These are phyloP conservation scores for Suillus variegatus DNA, from an alignment of 768 basidiomycete species.

Conservation along the genomic window DNA sequence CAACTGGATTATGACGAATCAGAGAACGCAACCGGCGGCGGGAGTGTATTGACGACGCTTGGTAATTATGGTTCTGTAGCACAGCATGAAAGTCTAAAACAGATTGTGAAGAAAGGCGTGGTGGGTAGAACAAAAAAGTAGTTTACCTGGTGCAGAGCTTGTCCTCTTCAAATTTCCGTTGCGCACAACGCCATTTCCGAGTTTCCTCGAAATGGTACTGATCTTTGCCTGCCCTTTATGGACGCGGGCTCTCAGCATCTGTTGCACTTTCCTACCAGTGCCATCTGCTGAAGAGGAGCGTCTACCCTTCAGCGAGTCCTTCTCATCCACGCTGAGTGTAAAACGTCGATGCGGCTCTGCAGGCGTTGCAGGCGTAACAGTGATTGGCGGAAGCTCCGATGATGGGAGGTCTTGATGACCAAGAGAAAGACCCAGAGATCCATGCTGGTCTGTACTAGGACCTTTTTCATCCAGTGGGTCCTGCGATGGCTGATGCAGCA, in stretches of 20 bases:
- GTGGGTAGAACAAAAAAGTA: constrained; percentile 5
- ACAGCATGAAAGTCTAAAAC: constrained; percentile 69
- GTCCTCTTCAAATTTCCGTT: constrained; percentile 58
- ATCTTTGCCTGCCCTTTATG: constrained; percentile 74
- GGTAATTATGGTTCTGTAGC: constrained; percentile 61
- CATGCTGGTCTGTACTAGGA: neutral
- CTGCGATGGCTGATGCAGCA: constrained; percentile 15
- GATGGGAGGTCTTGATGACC: neutral
- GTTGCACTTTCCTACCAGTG: constrained; percentile 72
- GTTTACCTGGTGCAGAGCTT: constrained; percentile 68
- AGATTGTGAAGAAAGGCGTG: neutral
- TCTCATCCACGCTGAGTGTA: constrained; percentile 17
- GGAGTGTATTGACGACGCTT: constrained; percentile 84
- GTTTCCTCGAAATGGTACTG: constrained; percentile 74
- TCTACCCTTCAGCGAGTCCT: constrained; percentile 19
- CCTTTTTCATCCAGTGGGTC: constrained; percentile 18
- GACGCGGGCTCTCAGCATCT: constrained; percentile 72
- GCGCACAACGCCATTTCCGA: constrained; percentile 67
- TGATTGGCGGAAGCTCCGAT: constrained; percentile 44
- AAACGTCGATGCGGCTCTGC: constrained; percentile 31
- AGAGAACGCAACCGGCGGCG: constrained; percentile 60
- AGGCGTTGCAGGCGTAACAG: constrained; percentile 63
- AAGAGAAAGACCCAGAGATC: constrained; percentile 7
- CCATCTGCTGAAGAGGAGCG: constrained; percentile 39
- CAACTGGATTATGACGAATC: constrained; percentile 34